Evolutionary conservation across 768 basidiomycete genomes (phyloP), one percentile per base, ranked within the genome.

Genomic region (Nevesoporus exiguus): DNA sequence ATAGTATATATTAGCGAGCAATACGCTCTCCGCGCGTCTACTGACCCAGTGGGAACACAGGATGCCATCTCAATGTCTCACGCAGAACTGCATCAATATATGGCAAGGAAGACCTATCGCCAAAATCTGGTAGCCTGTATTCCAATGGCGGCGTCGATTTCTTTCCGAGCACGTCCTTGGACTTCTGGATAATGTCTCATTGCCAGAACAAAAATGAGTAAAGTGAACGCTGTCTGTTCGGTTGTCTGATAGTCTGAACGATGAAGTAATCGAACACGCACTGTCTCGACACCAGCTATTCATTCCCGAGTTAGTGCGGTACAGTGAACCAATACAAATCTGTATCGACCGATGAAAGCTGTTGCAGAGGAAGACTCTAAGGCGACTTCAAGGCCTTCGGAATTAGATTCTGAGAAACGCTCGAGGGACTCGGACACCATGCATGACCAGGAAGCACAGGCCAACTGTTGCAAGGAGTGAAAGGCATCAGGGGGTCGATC

Each of bases 131-230:
- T 5, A 73, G 50, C 25, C 71, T 58, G 5, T 3, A 41, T 51
- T 50, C 74, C 74, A 21, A 70, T 19, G 25, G 64, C 56, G 3
- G 65, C 49, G 7, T 76, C 70, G 3, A 74, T 69, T 52, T 74
- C 73, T 46, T 56, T 65, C 47, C 66, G 70, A 6, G 67, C 71
- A 43, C 67, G 63, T 27, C 63, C 61, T 54, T 76, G 74, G 15
- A 62, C 64, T 30, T 74, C 55, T 8, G 73, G 73, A 51, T 69
- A 65, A 22, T 45, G 51, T 50, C 69, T 62, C 74, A 75, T 73
- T 33, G 69, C 71, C 21, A 72, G 48, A 22, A 74, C 34, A 45
- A 73, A 73, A 34, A 65, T 46, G 17, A 47, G 3, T 47, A 74
- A 54, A 4, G 71, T 71, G 7, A 73, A 65, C 25, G 71, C 61